Percentiles rank a stretch among this genome's conserved stretches.
Evolutionary conservation across 495 filamentous ascomycete species (phyloP).

Genomic region (Astrothelium macrocarpum): DNA sequence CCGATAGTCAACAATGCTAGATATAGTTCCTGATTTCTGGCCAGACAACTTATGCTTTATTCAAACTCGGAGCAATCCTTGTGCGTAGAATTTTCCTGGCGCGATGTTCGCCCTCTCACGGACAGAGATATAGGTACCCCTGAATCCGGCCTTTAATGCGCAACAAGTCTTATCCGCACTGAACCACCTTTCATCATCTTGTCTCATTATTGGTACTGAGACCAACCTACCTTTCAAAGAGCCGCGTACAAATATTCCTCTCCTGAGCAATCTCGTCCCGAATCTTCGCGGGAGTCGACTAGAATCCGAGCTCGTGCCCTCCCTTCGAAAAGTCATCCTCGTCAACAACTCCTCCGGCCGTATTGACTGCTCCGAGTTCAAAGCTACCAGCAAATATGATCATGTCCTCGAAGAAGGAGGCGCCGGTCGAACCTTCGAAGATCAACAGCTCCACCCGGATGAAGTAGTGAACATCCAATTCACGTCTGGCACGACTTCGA

Average conservation of each 20-base stretch:
- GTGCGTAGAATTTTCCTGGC: conserved; percentile 35
- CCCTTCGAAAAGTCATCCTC: conserved; percentile 58
- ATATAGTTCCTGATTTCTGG: neutral
- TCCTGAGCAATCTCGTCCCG: conserved; percentile 56
- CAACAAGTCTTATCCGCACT: conserved; percentile 70
- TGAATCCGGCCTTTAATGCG: conserved; percentile 86
- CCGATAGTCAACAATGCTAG: neutral
- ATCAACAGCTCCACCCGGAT: conserved; percentile 44
- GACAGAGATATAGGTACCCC: conserved; percentile 49
- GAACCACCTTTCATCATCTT: conserved; percentile 60
- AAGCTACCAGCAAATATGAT: conserved; percentile 46
- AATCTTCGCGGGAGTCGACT: conserved; percentile 46
- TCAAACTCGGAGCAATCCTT: conserved; percentile 85
- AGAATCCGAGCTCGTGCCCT: conserved; percentile 56
- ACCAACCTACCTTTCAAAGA: conserved; percentile 76
- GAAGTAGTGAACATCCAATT: conserved; percentile 95
- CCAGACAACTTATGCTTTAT: conserved; percentile 71
- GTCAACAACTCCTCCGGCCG: conserved; percentile 69
- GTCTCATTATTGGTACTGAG: conserved; percentile 75
- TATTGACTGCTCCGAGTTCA: conserved; percentile 40
- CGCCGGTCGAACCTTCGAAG: conserved; percentile 23
- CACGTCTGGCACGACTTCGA: conserved; percentile 83
- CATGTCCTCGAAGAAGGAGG: conserved; percentile 42
- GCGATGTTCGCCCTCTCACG: neutral
- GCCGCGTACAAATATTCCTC: conserved; percentile 63